These are phyloP conservation scores for Trametes coccinea DNA, from an alignment of 768 basidiomycete species.

Conservation along the genomic window DNA sequence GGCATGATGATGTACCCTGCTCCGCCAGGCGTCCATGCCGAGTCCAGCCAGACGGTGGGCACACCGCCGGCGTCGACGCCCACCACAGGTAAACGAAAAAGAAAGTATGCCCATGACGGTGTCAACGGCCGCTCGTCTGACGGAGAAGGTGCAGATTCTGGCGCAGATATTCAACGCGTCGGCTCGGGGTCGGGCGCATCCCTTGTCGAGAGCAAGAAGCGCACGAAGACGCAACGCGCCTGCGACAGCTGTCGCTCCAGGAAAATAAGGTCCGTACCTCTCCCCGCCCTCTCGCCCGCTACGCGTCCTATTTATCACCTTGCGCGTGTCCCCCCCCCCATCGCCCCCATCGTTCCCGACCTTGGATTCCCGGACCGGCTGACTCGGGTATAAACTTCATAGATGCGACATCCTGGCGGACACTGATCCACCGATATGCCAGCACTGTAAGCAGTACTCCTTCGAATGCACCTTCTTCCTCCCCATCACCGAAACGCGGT, in stretches of 20 bases:
- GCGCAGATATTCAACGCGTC: conserved; percentile 40
- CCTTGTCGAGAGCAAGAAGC: conserved; percentile 68
- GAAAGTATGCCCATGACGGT: conserved; percentile 37
- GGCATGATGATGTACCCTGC: conserved; percentile 72
- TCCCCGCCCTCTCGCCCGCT: conserved; percentile 3
- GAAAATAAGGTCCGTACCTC: conserved; percentile 68
- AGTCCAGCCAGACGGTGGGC: conserved; percentile 31
- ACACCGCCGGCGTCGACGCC: conserved; percentile 32
- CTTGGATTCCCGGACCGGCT: conserved; percentile 10
- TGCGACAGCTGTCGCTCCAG: conserved; percentile 90
- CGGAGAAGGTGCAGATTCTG: conserved; percentile 55
- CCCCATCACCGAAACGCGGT: conserved; percentile 97
- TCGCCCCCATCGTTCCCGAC: conserved; percentile 7
- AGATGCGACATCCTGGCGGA: conserved; percentile 86
- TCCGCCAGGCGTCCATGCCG: conserved; percentile 41
- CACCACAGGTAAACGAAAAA: conserved; percentile 62
- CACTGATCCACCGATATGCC: conserved; percentile 77
- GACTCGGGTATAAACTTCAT: conserved; percentile 16
- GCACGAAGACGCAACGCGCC: conserved; percentile 89
- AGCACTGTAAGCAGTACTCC: conserved; percentile 92
- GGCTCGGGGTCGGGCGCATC: conserved; percentile 21
- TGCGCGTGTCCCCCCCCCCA: conserved; percentile 1
- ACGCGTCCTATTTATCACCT: conserved; percentile 11
- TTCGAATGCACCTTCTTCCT: conserved; percentile 98
- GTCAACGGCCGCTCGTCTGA: conserved; percentile 42